Conservation (phyloP, 345 rosid genomes). For the Lenwebbia sp. region DNA sequence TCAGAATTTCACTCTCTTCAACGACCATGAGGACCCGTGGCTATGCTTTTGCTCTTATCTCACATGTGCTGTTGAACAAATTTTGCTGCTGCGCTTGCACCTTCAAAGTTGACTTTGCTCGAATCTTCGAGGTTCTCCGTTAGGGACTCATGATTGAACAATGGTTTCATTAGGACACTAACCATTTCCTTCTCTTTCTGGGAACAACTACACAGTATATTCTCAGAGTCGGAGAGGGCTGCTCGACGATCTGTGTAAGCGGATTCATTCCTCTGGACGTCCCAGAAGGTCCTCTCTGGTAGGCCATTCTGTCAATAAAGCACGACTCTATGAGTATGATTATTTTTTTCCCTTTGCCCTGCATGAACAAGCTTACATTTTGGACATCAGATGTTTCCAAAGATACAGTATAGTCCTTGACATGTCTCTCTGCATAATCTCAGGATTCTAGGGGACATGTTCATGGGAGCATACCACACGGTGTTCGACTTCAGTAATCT, state of each 20-base stretch:
- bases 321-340: neutral
- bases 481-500: slow-evolving; percentile 46
- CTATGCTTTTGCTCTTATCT: neutral
- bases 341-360: neutral
- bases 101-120: neutral
- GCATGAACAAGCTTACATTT: neutral
- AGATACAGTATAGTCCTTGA: neutral
- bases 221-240: slow-evolving; percentile 22
- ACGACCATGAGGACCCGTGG: neutral
- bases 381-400: neutral
- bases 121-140: neutral
- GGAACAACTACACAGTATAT: slow-evolving; percentile 21
- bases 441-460: slow-evolving; percentile 51
- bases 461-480: slow-evolving; percentile 52
- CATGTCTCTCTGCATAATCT: neutral
- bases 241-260: slow-evolving; percentile 29
- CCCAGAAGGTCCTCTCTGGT: slow-evolving; percentile 45
- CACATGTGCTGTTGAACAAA: neutral
- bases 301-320: neutral
- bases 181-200: neutral
- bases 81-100: neutral
- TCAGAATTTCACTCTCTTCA: neutral
- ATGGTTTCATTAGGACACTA: neutral
- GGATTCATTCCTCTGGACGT: slow-evolving; percentile 37
- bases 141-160: neutral